These are phyloP conservation scores for Fusarium beomiforme DNA, from an alignment of 2,329 filamentous ascomycete species.

Conservation along the genomic window DNA sequence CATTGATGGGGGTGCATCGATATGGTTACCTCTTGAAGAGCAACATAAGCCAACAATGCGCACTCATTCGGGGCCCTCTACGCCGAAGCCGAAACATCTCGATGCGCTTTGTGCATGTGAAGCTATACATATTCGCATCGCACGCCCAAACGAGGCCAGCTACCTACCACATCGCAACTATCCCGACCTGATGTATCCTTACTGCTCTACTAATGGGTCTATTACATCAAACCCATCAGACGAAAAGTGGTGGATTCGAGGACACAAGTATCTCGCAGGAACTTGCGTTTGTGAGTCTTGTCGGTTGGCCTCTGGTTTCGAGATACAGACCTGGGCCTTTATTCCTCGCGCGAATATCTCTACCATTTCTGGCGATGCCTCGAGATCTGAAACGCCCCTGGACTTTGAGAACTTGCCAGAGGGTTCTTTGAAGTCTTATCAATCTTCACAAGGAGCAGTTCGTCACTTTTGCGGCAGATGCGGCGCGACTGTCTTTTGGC, in stretches of 20 bases:
- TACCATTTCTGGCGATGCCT: conserved; percentile 45
- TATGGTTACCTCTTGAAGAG: conserved; percentile 39
- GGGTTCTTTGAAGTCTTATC: conserved; percentile 61
- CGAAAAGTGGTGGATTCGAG: conserved; percentile 67
- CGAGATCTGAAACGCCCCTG: conserved; percentile 37
- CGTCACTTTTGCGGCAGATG: conserved; percentile 71
- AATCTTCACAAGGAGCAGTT: conserved; percentile 62
- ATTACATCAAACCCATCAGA: conserved; percentile 55
- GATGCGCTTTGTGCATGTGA: conserved; percentile 46
- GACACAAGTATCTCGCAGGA: conserved; percentile 66
- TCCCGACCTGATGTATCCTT: conserved; percentile 64
- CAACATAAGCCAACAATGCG: background rate
- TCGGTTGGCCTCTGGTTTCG: conserved; percentile 67
- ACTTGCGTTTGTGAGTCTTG: conserved; percentile 72
- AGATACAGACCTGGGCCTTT: conserved; percentile 74
- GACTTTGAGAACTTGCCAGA: conserved; percentile 50
- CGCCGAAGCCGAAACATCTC: background rate
- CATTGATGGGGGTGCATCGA: conserved; percentile 50
- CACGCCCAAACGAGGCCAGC: conserved; percentile 61
- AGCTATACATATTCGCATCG: conserved; percentile 65
- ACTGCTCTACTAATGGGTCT: conserved; percentile 48
- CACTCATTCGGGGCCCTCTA: background rate
- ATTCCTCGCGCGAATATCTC: conserved; percentile 68
- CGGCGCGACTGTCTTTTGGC: conserved; percentile 73
- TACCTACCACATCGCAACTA: conserved; percentile 48